These are phyloP conservation scores for Dipodascopsis tothii DNA, from an alignment of 805 yeast species.

Conservation along the genomic window DNA sequence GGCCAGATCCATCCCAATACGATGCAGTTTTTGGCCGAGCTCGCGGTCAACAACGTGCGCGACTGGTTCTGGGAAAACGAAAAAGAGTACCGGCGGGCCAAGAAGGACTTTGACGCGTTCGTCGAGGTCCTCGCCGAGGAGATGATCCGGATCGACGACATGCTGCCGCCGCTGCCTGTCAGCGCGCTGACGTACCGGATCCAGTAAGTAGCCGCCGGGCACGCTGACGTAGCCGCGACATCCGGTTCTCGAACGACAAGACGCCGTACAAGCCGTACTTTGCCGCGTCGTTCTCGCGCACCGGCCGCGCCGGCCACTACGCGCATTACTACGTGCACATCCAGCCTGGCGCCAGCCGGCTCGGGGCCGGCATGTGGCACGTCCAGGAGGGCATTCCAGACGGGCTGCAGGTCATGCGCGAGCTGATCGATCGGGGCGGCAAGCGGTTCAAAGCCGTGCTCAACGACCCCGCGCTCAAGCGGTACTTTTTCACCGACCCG, in stretches of 20 bases:
- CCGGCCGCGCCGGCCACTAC: slow-evolving; percentile 22
- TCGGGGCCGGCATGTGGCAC: slow-evolving; percentile 23
- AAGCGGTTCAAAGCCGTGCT: slow-evolving; percentile 12
- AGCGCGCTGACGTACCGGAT: slow-evolving; percentile 21
- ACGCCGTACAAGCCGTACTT: slow-evolving; percentile 25
- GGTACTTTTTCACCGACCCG: slow-evolving; percentile 3
- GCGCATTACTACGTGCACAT: slow-evolving; percentile 24
- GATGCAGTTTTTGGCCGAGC: slow-evolving; percentile 12
- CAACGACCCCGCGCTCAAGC: background rate
- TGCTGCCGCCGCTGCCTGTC: slow-evolving; percentile 21
- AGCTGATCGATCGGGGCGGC: slow-evolving; percentile 17
- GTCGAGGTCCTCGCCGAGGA: slow-evolving; percentile 12
- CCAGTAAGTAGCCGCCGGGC: slow-evolving; percentile 8
- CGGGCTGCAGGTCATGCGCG: slow-evolving; percentile 15
- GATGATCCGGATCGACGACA: slow-evolving; percentile 17
- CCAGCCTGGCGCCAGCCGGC: slow-evolving; percentile 16
- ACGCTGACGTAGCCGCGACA: slow-evolving; percentile 11
- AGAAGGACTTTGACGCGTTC: slow-evolving; percentile 23
- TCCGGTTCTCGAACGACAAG: slow-evolving; percentile 22
- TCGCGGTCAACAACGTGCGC: slow-evolving; percentile 22
- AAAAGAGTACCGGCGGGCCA: slow-evolving; percentile 20
- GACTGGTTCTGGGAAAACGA: slow-evolving; percentile 26
- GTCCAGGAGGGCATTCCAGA: slow-evolving; percentile 10
- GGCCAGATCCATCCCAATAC: slow-evolving; percentile 21
- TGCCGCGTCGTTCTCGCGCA: slow-evolving; percentile 24